Percentiles rank a stretch among this genome's conserved stretches.
Conservation (phyloP, 106 monocot genomes). For the Apostasia ramifera region DNA sequence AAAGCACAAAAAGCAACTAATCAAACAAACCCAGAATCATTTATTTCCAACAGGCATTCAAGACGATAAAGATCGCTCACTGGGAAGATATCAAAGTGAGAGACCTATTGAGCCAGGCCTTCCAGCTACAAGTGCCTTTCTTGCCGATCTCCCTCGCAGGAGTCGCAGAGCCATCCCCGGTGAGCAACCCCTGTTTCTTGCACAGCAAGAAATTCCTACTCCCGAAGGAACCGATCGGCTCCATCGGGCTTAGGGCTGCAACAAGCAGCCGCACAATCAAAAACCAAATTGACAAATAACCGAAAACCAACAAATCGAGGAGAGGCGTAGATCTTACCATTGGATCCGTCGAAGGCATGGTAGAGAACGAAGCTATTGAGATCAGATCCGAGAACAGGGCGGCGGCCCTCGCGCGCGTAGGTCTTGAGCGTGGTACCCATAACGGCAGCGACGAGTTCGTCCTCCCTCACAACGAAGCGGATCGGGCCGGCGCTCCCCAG, state of each 20-base stretch:
- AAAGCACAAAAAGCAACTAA: too few species aligned
- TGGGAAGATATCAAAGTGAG: constrained; percentile 3
- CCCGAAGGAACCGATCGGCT: constrained; percentile 6
- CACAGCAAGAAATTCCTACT: constrained; percentile 22
- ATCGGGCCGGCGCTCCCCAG: constrained; percentile 30
- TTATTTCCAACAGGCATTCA: too few species aligned
- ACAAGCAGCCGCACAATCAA: background rate
- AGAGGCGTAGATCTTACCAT: constrained; percentile 3
- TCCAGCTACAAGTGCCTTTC: background rate
- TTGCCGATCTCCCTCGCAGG: background rate
- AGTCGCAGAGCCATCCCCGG: background rate
- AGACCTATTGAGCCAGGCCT: constrained; percentile 6
- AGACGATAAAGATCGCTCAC: background rate
- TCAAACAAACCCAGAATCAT: too few species aligned
- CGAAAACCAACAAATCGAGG: background rate
- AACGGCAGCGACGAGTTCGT: constrained; percentile 17
- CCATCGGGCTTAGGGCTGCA: constrained; percentile 12
- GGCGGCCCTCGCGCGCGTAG: constrained; percentile 29
- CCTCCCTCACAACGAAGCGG: constrained; percentile 20
- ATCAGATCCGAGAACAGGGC: constrained; percentile 22
- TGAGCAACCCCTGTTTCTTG: constrained; percentile 9
- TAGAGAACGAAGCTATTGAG: constrained; percentile 21
- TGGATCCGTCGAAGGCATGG: constrained; percentile 7
- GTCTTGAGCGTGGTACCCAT: constrained; percentile 14
- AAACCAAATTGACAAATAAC: background rate